Evolutionary conservation across 768 basidiomycete genomes (phyloP).

Genomic region (Filobasidium wieringae): DNA sequence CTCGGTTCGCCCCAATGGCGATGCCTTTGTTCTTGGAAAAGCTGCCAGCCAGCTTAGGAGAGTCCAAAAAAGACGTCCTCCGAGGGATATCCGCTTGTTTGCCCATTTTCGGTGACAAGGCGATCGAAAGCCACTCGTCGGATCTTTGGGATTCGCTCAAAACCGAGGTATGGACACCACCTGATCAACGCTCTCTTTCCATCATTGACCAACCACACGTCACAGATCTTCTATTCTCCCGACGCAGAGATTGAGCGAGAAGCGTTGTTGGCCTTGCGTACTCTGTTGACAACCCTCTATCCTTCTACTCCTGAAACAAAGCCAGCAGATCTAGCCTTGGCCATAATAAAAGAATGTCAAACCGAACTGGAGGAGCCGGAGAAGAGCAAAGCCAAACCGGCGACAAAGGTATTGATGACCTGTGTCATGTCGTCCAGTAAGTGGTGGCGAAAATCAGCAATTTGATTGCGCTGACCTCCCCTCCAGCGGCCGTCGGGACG

Average conservation of each 20-base stretch:
- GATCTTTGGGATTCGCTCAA: conserved; percentile 87
- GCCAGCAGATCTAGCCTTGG: conserved; percentile 51
- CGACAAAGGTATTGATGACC: conserved; percentile 67
- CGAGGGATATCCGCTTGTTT: conserved; percentile 64
- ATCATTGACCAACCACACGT: background rate
- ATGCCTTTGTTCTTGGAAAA: conserved; percentile 87
- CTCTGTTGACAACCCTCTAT: conserved; percentile 65
- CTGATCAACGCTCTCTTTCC: too few relatives aligned
- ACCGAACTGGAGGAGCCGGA: conserved; percentile 75
- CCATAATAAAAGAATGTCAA: conserved; percentile 70
- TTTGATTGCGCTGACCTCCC: background rate
- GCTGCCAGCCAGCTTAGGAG: conserved; percentile 64
- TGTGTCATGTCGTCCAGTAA: conserved; percentile 67
- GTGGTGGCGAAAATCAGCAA: conserved; percentile 28
- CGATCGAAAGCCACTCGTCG: conserved; percentile 52
- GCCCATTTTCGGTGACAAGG: conserved; percentile 64
- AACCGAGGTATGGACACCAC: conserved; percentile 58
- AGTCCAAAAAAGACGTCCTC: conserved; percentile 80
- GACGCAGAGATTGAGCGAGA: conserved; percentile 62
- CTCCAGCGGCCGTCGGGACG: conserved; percentile 54
- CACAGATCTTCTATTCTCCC: conserved; percentile 81
- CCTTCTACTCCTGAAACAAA: conserved; percentile 39
- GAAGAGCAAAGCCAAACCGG: conserved; percentile 80
- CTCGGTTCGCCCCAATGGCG: conserved; percentile 69
- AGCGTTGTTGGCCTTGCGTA: conserved; percentile 59